Conservation (phyloP, 257 asterid genomes). For the Nicotiana otophora region DNA sequence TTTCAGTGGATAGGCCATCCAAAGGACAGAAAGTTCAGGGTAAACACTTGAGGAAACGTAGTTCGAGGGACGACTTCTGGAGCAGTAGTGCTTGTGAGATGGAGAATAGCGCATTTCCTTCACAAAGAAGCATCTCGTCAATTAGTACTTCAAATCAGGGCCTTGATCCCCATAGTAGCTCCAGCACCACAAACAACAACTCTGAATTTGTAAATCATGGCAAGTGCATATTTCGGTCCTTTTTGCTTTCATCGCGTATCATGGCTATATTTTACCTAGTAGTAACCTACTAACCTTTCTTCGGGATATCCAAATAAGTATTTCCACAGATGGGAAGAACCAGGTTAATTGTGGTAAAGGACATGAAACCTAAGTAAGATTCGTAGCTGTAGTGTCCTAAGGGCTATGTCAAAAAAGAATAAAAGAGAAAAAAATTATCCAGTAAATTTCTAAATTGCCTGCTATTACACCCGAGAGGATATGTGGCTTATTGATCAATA, state of each 20-base stretch:
- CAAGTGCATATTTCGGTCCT: constrained; percentile 23
- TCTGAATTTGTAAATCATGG: constrained; percentile 82
- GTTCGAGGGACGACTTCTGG: constrained; percentile 66
- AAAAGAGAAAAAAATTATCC: background rate
- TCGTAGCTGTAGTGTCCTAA: background rate
- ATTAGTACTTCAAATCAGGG: constrained; percentile 73
- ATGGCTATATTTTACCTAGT: background rate
- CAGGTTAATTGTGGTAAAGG: background rate
- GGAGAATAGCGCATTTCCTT: constrained; percentile 78
- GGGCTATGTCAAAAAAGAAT: background rate
- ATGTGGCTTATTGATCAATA: too few species aligned
- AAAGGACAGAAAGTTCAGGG: constrained; percentile 65
- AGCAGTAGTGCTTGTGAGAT: constrained; percentile 78
- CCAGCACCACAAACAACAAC: constrained; percentile 56
- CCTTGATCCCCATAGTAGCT: constrained; percentile 47
- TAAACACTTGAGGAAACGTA: constrained; percentile 50
- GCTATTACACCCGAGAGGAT: too few species aligned
- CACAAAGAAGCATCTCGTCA: constrained; percentile 79
- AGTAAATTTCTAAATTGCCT: background rate
- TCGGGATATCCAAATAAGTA: background rate
- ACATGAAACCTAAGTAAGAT: background rate
- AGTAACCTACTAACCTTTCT: background rate
- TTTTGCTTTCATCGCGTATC: background rate
- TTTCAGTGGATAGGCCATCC: constrained; percentile 73
- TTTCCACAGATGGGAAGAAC: background rate